These are phyloP conservation scores for Pestalotiopsis sp. DNA, from an alignment of 2,329 filamentous ascomycete genomes.

Conservation along the genomic window DNA sequence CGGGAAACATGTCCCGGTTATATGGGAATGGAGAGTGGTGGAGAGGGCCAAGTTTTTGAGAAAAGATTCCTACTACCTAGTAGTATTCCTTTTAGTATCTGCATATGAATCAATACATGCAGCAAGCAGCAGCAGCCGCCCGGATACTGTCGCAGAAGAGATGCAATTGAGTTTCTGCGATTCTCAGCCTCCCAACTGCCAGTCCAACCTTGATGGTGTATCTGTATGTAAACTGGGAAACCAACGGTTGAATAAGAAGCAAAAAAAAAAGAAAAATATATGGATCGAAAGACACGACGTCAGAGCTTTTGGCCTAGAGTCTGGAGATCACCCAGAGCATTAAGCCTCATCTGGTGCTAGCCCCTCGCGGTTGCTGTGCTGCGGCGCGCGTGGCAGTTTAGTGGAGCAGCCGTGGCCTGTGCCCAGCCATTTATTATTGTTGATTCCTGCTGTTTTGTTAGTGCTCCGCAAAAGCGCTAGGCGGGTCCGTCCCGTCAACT, in stretches of 20 bases:
- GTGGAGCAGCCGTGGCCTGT: constrained; percentile 8
- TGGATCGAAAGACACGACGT: not conserved
- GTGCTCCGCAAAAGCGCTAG: constrained; percentile 1
- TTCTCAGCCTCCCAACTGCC: not conserved
- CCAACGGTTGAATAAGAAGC: not conserved
- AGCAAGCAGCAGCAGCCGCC: not conserved
- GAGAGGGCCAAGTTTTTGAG: not conserved
- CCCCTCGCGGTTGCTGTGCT: constrained; percentile 10
- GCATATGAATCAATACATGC: not conserved
- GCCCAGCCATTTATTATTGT: constrained; percentile 11
- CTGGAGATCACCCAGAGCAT: not conserved
- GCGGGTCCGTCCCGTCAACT: not conserved
- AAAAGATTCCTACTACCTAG: not conserved
- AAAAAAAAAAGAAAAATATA: not conserved
- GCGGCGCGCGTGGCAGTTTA: constrained; percentile 1
- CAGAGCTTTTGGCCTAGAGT: not conserved
- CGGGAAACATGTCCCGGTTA: not conserved
- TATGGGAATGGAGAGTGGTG: not conserved
- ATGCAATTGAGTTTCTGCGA: constrained; percentile 1
- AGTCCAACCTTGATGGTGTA: not conserved
- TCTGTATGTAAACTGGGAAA: not conserved
- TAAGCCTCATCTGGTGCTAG: constrained; percentile 3
- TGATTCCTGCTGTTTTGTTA: constrained; percentile 12
- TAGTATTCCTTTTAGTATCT: not conserved
- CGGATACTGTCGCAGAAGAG: not conserved